A percentile compares a stretch with the other conserved stretches of the same genome.
These are phyloP conservation scores for Neophaeococcomyces mojaviensis DNA, from an alignment of 2,329 filamentous ascomycete genomes.

Conservation along the genomic window DNA sequence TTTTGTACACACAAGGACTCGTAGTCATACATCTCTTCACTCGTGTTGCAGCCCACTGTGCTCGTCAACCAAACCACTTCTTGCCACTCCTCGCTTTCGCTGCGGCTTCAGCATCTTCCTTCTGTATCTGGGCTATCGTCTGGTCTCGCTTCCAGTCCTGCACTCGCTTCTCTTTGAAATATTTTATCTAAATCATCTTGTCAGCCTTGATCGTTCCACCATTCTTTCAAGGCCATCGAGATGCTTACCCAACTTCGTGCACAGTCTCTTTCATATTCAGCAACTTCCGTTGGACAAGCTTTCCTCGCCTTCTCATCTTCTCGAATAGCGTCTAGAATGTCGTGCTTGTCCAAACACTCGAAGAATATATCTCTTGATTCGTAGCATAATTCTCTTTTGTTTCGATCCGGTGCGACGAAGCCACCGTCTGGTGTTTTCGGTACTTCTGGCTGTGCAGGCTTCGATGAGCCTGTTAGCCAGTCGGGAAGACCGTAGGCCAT, in stretches of 20 bases:
- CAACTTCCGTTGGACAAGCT: conserved; percentile 53
- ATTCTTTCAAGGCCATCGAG: background rate
- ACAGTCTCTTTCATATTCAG: conserved; percentile 74
- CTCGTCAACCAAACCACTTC: conserved; percentile 28
- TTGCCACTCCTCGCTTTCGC: conserved; percentile 35
- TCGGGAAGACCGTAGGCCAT: conserved; percentile 22
- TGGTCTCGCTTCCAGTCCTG: conserved; percentile 82
- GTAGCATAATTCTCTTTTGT: conserved; percentile 79
- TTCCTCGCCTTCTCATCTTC: conserved; percentile 49
- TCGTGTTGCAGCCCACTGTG: background rate
- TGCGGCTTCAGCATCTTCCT: conserved; percentile 62
- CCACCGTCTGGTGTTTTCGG: conserved; percentile 49
- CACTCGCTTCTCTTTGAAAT: conserved; percentile 94
- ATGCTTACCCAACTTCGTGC: conserved; percentile 77
- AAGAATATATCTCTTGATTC: conserved; percentile 84
- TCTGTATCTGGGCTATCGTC: conserved; percentile 66
- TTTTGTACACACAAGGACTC: conserved; percentile 1
- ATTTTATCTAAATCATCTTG: conserved; percentile 62
- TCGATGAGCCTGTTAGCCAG: conserved; percentile 22
- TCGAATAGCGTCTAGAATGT: conserved; percentile 67
- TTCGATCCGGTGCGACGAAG: conserved; percentile 74
- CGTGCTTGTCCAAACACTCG: conserved; percentile 71
- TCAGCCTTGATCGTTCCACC: conserved; percentile 5
- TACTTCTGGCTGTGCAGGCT: conserved; percentile 26
- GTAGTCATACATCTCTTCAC: background rate